phyloP scores from a whole-genome alignment of 108 stramenopile genomes.

The Pseudonitzschia multiseries region DNA sequence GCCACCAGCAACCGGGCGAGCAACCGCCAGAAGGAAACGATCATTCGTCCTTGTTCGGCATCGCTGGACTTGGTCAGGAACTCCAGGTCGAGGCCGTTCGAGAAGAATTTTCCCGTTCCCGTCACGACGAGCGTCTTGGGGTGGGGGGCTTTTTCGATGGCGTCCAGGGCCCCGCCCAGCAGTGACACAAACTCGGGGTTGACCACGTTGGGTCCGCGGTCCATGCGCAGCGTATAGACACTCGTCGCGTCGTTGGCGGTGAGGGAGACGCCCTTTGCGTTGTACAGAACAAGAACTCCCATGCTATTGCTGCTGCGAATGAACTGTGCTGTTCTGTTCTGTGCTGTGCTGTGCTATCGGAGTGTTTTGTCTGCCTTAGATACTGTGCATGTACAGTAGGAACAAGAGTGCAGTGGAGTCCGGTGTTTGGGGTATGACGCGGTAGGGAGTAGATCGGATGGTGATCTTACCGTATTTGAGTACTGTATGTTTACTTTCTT shows the following conservation, averaged over 20 bases:
- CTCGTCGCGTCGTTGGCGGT: not conserved
- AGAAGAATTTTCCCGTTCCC: conserved; percentile 55
- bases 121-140: conserved; percentile 26
- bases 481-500: too few species aligned
- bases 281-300: not conserved
- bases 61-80: conserved; percentile 33
- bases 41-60: conserved; percentile 20
- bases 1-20: conserved; percentile 51
- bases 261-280: conserved; percentile 2
- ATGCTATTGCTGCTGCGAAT: too few species aligned
- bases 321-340: too few species aligned
- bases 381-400: too few species aligned
- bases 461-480: too few species aligned
- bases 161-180: not conserved
- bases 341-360: too few species aligned
- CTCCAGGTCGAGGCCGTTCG: conserved; percentile 61
- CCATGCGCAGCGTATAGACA: conserved; percentile 14
- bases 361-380: too few species aligned
- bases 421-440: too few species aligned
- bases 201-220: conserved; percentile 21
- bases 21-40: conserved; percentile 41
- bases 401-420: too few species aligned
- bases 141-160: conserved; percentile 20
- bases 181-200: conserved; percentile 13
- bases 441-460: too few species aligned